These are phyloP conservation scores for Desmodesmus armatus DNA, from an alignment of 139 green algal species.

Conservation along the genomic window DNA sequence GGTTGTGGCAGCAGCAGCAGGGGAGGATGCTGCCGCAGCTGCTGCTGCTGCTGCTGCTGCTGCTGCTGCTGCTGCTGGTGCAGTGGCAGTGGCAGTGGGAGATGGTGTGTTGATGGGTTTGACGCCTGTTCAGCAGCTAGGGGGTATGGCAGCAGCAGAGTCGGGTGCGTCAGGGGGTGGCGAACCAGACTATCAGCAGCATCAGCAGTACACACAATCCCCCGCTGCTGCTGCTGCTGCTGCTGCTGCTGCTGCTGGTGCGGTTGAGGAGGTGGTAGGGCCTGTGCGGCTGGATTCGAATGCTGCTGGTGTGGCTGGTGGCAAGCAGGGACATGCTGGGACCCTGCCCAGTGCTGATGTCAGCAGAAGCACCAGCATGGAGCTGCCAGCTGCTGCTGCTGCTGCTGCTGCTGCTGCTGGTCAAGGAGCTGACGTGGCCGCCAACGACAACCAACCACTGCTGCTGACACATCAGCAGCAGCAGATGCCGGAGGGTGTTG, in stretches of 20 bases:
- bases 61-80: not conserved
- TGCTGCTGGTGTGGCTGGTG: not conserved
- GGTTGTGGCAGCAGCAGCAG: too few relatives aligned
- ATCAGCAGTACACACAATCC: not conserved
- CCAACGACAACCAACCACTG: not conserved
- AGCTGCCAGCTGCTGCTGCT: not conserved
- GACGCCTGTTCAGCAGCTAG: slow-evolving; percentile 29
- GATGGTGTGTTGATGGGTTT: not conserved
- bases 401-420: not conserved
- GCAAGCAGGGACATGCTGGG: too few relatives aligned
- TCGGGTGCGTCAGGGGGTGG: not conserved
- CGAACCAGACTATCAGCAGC: not conserved
- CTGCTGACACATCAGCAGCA: not conserved
- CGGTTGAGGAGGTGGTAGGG: slow-evolving; percentile 2
- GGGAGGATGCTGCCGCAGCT: not conserved
- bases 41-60: not conserved
- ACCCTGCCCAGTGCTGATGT: too few relatives aligned
- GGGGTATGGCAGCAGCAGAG: not conserved
- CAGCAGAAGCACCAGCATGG: not conserved
- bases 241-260: not conserved
- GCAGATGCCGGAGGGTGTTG: too few relatives aligned
- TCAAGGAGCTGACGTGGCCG: not conserved
- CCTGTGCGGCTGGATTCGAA: not conserved
- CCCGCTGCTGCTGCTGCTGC: not conserved
- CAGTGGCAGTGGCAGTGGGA: not conserved